A percentile compares a stretch with the other conserved stretches of the same genome.
These are phyloP conservation scores for Globisporangium okanoganense DNA, from an alignment of 352 stramenopile species.

Conservation along the genomic window DNA sequence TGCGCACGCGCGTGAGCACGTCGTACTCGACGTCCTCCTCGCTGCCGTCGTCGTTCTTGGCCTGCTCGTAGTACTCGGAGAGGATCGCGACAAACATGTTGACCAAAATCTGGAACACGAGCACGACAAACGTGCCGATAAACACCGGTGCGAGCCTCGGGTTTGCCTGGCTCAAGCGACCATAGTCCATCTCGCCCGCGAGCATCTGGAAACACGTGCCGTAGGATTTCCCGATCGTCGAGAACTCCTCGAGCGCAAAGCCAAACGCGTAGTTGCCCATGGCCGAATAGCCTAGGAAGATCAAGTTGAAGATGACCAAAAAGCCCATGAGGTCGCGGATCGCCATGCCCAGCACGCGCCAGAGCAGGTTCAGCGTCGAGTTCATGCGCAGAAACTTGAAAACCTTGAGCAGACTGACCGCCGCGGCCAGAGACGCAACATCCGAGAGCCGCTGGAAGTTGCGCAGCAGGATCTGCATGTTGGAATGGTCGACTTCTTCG, in stretches of 20 bases:
- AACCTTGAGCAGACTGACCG: constrained; percentile 82
- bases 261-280: constrained; percentile 86
- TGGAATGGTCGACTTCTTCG: constrained; percentile 59
- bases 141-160: constrained; percentile 76
- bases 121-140: constrained; percentile 81
- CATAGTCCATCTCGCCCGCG: constrained; percentile 79
- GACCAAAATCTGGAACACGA: constrained; percentile 85
- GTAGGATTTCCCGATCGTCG: constrained; percentile 77
- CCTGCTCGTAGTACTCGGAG: constrained; percentile 83
- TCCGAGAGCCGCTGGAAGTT: constrained; percentile 76
- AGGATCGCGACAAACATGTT: constrained; percentile 91
- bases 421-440: constrained; percentile 64
- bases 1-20: constrained; percentile 73
- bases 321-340: constrained; percentile 85
- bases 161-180: constrained; percentile 71
- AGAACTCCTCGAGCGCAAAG: constrained; percentile 80
- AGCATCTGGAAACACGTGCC: constrained; percentile 88
- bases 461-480: constrained; percentile 55
- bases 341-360: constrained; percentile 80
- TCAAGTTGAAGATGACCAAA: constrained; percentile 86
- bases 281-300: constrained; percentile 81
- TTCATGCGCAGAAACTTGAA: constrained; percentile 91
- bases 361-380: constrained; percentile 83
- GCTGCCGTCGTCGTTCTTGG: constrained; percentile 71
- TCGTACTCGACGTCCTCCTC: constrained; percentile 85